phyloP scores from a whole-genome alignment of 2,329 filamentous ascomycete species.

The Fusarium pseudoanthophilum region DNA sequence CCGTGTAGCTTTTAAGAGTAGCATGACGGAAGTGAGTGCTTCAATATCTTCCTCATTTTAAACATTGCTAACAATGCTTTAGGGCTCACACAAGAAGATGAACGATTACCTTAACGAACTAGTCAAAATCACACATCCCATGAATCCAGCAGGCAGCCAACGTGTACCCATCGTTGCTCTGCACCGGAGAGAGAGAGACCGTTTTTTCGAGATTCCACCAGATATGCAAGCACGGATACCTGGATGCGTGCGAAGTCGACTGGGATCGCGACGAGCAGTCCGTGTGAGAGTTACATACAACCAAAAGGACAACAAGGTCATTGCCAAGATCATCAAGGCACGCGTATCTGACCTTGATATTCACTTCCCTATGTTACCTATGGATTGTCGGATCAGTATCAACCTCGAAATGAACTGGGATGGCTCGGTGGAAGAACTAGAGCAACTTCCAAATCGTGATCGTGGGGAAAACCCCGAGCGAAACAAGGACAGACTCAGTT shows the following conservation, averaged over 20 bases:
- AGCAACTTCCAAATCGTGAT: conserved; percentile 50
- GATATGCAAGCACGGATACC: conserved; percentile 70
- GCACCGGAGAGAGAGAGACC: conserved; percentile 84
- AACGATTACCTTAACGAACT: conserved; percentile 86
- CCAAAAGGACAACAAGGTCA: conserved; percentile 73
- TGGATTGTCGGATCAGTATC: conserved; percentile 94
- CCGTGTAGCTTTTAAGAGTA: conserved; percentile 80
- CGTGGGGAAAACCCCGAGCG: conserved; percentile 65
- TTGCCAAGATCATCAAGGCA: conserved; percentile 90
- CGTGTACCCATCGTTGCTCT: conserved; percentile 79
- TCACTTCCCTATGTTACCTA: conserved; percentile 77
- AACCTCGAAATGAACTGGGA: conserved; percentile 93
- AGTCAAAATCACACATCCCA: conserved; percentile 67
- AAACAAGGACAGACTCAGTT: conserved; percentile 91
- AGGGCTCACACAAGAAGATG: conserved; percentile 83
- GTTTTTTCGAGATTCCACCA: conserved; percentile 80
- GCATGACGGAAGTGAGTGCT: conserved; percentile 84
- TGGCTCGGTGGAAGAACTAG: conserved; percentile 70
- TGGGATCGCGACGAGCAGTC: conserved; percentile 58
- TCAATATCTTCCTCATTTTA: background rate
- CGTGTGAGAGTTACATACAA: conserved; percentile 76
- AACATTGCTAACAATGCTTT: conserved; percentile 27
- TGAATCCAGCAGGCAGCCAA: conserved; percentile 58
- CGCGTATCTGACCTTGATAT: conserved; percentile 91
- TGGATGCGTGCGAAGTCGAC: conserved; percentile 69